phyloP scores from a whole-genome alignment of 768 basidiomycete genomes.

The Podaxis sp. region DNA sequence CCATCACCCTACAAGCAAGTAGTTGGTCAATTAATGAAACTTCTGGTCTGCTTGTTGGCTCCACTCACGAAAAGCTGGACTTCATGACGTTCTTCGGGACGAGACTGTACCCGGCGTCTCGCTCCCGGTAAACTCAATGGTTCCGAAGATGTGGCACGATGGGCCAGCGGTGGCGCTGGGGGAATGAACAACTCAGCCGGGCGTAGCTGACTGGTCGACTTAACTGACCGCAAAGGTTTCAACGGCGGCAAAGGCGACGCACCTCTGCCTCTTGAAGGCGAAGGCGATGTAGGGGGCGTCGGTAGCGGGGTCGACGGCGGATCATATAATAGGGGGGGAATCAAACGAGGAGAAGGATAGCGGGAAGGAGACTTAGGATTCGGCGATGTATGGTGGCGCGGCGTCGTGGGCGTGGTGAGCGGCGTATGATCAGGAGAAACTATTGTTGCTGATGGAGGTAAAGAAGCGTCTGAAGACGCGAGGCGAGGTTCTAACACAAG shows the following conservation, averaged over 20 bases:
- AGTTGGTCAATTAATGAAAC: not conserved
- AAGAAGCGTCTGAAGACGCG: conserved; percentile 21
- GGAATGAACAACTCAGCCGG: not conserved
- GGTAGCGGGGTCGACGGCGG: conserved; percentile 40
- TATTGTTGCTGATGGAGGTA: conserved; percentile 32
- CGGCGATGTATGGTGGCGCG: conserved; percentile 17
- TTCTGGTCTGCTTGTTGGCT: no score
- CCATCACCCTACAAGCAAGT: not conserved
- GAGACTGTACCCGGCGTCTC: conserved; percentile 1
- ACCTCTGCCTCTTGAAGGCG: conserved; percentile 3
- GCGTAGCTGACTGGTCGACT: conserved; percentile 7
- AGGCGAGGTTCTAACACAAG: conserved; percentile 31
- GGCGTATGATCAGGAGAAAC: conserved; percentile 44
- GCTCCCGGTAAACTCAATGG: not conserved
- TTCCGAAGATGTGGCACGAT: conserved; percentile 19
- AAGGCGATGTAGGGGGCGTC: conserved; percentile 26
- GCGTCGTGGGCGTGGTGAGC: conserved; percentile 40
- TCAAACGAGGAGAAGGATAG: conserved; percentile 23
- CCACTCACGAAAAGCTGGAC: not conserved
- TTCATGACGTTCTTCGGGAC: not conserved
- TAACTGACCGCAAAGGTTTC: conserved; percentile 17
- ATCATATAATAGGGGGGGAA: conserved; percentile 32
- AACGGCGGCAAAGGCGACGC: conserved; percentile 17
- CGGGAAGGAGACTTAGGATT: conserved; percentile 17
- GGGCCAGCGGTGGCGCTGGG: not conserved